Percentiles rank a stretch among this genome's conserved stretches.
phyloP scores from a whole-genome alignment of 2,329 filamentous ascomycete genomes.

The Colletotrichum tamarilloi region DNA sequence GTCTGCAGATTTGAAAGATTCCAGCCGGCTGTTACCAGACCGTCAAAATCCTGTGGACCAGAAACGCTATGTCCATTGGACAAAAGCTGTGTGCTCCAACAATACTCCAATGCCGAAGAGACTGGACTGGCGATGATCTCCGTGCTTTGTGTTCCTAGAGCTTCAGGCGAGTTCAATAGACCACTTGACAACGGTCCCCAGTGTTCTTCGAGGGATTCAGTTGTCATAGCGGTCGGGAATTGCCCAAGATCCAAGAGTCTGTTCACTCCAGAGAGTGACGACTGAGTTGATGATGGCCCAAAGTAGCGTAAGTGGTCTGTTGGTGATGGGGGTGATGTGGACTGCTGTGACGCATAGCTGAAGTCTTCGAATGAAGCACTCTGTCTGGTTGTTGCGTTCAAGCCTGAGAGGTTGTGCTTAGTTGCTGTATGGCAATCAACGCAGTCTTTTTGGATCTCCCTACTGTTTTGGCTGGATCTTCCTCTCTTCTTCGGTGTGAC shows the following conservation, averaged over 20 bases:
- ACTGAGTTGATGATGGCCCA: no score
- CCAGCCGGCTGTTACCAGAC: background rate
- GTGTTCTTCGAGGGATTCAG: background rate
- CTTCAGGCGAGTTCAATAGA: background rate
- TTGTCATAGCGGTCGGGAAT: background rate
- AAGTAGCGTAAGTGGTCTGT: background rate
- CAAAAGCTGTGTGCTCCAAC: background rate
- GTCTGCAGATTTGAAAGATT: background rate
- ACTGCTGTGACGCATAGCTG: background rate
- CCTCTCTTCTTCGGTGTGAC: constrained; percentile 18
- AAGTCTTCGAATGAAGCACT: background rate
- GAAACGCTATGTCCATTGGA: background rate
- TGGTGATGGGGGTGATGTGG: background rate
- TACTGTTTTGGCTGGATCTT: constrained; percentile 10
- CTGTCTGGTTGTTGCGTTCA: background rate
- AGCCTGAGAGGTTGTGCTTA: background rate
- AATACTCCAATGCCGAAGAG: background rate
- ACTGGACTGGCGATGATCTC: background rate
- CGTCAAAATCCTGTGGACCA: background rate
- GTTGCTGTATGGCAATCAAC: background rate
- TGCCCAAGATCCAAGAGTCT: background rate
- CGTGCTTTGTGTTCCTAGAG: background rate
- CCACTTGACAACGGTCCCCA: background rate
- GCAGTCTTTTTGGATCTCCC: background rate
- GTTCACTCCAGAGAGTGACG: background rate